phyloP scores from a whole-genome alignment of 163 green algal species.

The Coccomyxa subellipsoidea region DNA sequence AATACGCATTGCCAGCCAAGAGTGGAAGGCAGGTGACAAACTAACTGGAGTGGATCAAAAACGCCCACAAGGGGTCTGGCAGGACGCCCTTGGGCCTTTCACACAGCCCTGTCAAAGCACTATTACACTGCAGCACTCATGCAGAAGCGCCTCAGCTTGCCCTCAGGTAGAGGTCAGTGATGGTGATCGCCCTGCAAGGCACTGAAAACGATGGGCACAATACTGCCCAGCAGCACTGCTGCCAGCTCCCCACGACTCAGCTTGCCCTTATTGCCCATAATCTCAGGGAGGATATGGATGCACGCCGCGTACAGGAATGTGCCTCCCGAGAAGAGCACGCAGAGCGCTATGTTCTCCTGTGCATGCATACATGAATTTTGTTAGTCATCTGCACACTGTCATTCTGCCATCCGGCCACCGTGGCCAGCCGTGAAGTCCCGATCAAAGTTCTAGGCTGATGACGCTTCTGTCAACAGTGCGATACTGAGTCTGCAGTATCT shows the following conservation, averaged over 20 bases:
- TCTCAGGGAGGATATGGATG: constrained; percentile 63
- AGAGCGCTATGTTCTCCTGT: constrained; percentile 31
- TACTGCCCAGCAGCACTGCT: background rate
- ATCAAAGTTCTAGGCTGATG: too few relatives aligned
- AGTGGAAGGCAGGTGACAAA: too few relatives aligned
- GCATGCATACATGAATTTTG: background rate
- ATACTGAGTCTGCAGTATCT: too few relatives aligned
- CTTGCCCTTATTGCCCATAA: constrained; percentile 14
- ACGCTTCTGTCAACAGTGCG: too few relatives aligned
- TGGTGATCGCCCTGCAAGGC: constrained; percentile 3
- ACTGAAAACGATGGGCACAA: background rate
- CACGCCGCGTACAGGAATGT: constrained; percentile 62
- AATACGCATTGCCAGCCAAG: too few relatives aligned
- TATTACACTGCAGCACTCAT: too few relatives aligned
- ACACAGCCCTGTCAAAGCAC: too few relatives aligned
- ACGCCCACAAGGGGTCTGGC: too few relatives aligned
- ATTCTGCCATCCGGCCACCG: too few relatives aligned
- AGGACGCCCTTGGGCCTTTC: too few relatives aligned
- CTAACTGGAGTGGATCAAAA: too few relatives aligned
- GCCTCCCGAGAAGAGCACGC: constrained; percentile 56
- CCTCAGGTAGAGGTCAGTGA: background rate
- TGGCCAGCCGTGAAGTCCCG: too few relatives aligned
- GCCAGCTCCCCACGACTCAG: background rate
- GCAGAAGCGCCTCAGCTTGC: background rate
- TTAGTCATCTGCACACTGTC: background rate